Conservation (phyloP, 164 flowering plant genomes). For the Macadamia tetraphylla region DNA sequence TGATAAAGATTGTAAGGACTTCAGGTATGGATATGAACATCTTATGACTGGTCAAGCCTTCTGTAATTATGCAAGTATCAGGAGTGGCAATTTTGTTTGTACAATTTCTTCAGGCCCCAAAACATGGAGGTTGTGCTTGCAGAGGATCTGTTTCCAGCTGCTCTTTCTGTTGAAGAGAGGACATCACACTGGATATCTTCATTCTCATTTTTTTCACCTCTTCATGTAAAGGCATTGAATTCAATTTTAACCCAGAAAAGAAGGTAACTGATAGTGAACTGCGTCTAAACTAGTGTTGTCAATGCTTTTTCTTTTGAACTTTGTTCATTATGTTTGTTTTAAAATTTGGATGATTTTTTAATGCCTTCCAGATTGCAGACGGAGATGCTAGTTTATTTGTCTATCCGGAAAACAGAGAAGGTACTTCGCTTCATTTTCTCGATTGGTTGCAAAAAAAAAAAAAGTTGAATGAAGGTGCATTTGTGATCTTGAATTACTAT, state of each 20-base stretch:
- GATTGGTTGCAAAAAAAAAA: background rate
- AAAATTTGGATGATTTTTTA: too few species aligned
- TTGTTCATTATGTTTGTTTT: constrained; percentile 12
- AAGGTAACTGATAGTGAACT: constrained; percentile 44
- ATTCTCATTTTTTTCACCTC: constrained; percentile 52
- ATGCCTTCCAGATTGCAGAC: constrained; percentile 52
- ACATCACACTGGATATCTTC: constrained; percentile 70
- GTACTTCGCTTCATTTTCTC: constrained; percentile 21
- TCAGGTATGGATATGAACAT: constrained; percentile 47
- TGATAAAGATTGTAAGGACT: constrained; percentile 84
- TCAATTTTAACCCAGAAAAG: constrained; percentile 65
- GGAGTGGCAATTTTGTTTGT: constrained; percentile 6
- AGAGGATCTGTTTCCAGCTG: constrained; percentile 65
- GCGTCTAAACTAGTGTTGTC: background rate
- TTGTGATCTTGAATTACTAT: background rate
- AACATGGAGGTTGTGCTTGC: constrained; percentile 72
- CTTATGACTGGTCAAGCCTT: background rate
- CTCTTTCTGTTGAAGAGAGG: constrained; percentile 63
- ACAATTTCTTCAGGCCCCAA: constrained; percentile 49
- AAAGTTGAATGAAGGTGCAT: background rate
- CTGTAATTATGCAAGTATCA: background rate
- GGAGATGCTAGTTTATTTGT: constrained; percentile 64
- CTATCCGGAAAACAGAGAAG: constrained; percentile 53
- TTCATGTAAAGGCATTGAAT: constrained; percentile 68
- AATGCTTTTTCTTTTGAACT: background rate